A percentile compares a stretch with the other conserved stretches of the same genome.
These are phyloP conservation scores for Komagataella ulmi DNA, from an alignment of 805 yeast genomes.

Conservation along the genomic window DNA sequence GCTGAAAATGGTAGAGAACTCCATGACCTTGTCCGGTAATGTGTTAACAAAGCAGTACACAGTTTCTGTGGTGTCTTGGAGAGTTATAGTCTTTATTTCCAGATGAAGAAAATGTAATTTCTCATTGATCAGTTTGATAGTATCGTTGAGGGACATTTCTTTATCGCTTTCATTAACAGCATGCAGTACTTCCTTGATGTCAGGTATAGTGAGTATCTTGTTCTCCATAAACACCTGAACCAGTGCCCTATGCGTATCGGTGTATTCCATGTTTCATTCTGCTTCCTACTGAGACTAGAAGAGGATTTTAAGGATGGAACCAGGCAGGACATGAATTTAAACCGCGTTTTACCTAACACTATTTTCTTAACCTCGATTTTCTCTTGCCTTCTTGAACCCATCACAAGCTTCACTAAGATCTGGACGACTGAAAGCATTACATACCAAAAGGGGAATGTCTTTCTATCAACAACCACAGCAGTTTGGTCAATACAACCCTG, in stretches of 20 bases:
- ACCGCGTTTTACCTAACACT: neutral
- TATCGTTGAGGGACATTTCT: constrained; percentile 3
- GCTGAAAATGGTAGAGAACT: constrained; percentile 19
- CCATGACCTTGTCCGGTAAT: constrained; percentile 22
- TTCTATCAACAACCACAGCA: neutral
- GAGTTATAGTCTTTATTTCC: constrained; percentile 25
- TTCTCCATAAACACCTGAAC: constrained; percentile 3
- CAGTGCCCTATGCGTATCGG: constrained; percentile 3
- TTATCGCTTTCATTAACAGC: neutral
- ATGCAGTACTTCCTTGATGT: neutral
- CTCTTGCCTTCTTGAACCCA: neutral
- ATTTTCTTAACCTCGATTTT: neutral
- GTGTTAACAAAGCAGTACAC: constrained; percentile 28
- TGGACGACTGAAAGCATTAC: neutral
- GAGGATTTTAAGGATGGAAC: too few species aligned
- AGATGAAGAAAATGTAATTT: constrained; percentile 23
- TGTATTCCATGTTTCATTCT: neutral
- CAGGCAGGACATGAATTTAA: too few species aligned
- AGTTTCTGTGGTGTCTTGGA: constrained; percentile 19
- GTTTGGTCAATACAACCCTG: neutral
- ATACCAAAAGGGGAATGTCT: neutral
- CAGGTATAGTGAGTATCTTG: neutral
- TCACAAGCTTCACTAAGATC: neutral
- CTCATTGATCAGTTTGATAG: constrained; percentile 12
- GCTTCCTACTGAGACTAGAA: neutral